These are phyloP conservation scores for Didymella segeticola DNA, from an alignment of 2,329 filamentous ascomycete genomes.

Conservation along the genomic window DNA sequence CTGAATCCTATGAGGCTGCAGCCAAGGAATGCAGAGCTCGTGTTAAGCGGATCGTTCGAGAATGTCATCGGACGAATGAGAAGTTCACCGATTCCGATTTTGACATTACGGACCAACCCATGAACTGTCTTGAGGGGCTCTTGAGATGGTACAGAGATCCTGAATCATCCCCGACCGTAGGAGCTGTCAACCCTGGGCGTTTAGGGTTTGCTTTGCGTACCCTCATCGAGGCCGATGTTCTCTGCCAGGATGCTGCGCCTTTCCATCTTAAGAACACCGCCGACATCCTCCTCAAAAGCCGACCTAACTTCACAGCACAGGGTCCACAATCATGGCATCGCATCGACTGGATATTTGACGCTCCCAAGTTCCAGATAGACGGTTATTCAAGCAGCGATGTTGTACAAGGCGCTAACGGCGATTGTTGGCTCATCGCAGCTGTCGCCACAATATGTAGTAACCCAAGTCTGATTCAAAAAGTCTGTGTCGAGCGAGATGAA, in stretches of 20 bases:
- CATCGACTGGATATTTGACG: constrained; percentile 75
- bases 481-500: constrained; percentile 76
- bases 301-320: neutral
- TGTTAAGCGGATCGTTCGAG: constrained; percentile 61
- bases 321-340: constrained; percentile 32
- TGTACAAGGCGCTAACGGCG: constrained; percentile 76
- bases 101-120: constrained; percentile 76
- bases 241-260: constrained; percentile 24
- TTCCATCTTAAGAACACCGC: constrained; percentile 61
- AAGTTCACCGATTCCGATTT: constrained; percentile 86
- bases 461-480: constrained; percentile 70
- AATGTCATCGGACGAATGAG: constrained; percentile 78
- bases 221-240: constrained; percentile 30
- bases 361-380: constrained; percentile 77
- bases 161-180: constrained; percentile 58
- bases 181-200: constrained; percentile 18
- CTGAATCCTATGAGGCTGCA: constrained; percentile 75
- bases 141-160: constrained; percentile 51
- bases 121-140: constrained; percentile 41
- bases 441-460: constrained; percentile 79
- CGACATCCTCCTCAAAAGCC: constrained; percentile 57
- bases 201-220: constrained; percentile 36
- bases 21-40: constrained; percentile 69
- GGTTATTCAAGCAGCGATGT: constrained; percentile 79
- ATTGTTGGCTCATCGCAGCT: constrained; percentile 87